Evolutionary conservation across 257 asterid species (phyloP), one percentile per base, ranked within the genome.

Genomic region (Handroanthus guayacan): DNA sequence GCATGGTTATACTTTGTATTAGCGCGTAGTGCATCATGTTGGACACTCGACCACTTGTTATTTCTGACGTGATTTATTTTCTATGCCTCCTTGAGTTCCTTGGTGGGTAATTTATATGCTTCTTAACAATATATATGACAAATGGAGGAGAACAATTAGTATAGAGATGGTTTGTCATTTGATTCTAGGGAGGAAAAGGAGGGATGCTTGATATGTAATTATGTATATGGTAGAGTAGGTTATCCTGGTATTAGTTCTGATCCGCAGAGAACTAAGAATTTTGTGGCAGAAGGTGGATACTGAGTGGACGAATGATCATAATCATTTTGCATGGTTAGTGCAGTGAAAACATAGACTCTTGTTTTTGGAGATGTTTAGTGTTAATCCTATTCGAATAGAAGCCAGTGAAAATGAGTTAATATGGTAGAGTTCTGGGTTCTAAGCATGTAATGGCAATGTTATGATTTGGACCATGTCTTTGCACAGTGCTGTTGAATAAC

Each of bases 141-240:
- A 45, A 13, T 55, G 20, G 52, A n/a, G 57, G 57, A 58, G 20
- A 57, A 58, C 1, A 34, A 39, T 74, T 36, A 37, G 68, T 69
- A 7, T 14, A 6, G 39, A 34, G 62, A 47, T 37, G 37, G 43
- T 39, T 41, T 45, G 63, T 75, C 25, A 60, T 69, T 14, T 31
- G 68, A 16, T 75, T 64, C 55, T 62, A 25, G n/a, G 52, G 70
- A 71, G 78, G 45, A 16, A 58, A 78, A 13, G 60, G 57, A 55
- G 54, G 52, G 74, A 55, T 44, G 63, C 12, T 13, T 47, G 17
- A 18, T 47, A 25, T 25, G 13, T 3, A 62, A 51, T 41, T 36
- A 73, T 45, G 37, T 39, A 63, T 16, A 45, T 9, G 1, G 16
- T 10, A 55, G 9, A 66, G 44, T 64, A 55, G 7, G 47, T 55